Evolutionary conservation across 345 rosid genomes (phyloP).

Genomic region (Eucalyptus albens): DNA sequence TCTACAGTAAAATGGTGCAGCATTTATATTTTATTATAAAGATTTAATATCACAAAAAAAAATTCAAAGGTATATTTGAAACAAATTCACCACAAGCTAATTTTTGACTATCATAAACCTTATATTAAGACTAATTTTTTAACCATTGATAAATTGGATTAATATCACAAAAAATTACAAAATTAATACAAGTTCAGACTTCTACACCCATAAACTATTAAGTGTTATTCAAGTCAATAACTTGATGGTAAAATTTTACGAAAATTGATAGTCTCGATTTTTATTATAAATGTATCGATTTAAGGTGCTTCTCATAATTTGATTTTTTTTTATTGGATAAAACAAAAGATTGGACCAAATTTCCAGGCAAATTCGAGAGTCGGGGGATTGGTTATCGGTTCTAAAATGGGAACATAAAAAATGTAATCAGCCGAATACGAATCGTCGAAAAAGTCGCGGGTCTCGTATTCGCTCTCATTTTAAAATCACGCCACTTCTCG

Average conservation of each 20-base stretch:
- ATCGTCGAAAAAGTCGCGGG: not conserved
- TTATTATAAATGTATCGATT: accelerated
- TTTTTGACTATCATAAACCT: accelerated
- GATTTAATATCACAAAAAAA: not conserved
- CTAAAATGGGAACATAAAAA: too few species aligned
- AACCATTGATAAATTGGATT: too few species aligned
- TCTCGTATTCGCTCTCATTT: not conserved
- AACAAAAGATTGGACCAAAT: too few species aligned
- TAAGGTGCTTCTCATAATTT: too few species aligned
- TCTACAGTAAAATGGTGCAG: not conserved
- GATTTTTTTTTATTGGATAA: too few species aligned
- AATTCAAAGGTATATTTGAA: accelerated
- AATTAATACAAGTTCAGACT: accelerated
- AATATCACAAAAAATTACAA: too few species aligned
- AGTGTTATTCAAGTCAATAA: accelerated
- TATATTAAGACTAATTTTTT: too few species aligned
- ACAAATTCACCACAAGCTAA: accelerated
- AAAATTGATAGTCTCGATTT: accelerated
- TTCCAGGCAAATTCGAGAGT: not conserved
- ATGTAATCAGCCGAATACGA: not conserved
- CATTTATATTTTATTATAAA: not conserved
- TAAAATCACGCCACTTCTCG: not conserved
- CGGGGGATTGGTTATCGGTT: not conserved
- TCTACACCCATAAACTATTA: accelerated
- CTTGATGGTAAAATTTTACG: too few species aligned